Evolutionary conservation across 306 rosid genomes (phyloP), one percentile per base, ranked within the genome.

Genomic region (Coriaria nepalensis): DNA sequence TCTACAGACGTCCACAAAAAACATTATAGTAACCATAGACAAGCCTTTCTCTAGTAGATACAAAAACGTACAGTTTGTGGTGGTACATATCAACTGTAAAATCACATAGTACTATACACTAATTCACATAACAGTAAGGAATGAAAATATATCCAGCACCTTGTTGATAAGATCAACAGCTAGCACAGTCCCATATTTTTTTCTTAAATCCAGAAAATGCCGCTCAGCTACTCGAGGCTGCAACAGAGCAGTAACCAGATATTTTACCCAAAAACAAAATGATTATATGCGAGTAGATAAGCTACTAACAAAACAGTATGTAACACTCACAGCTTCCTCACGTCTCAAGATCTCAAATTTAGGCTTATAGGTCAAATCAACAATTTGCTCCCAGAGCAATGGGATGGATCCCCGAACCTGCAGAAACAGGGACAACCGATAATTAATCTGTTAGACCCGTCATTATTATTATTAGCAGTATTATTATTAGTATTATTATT

Each of bases 361-460:
- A 0, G 98, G 95, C 76, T 90, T 90, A 59, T 85, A 90, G 49
- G 98, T 85, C 70, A 90, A 68, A 65, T 90, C 95, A 49, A 90
- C 95, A 64, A 90, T 63, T 73, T 85, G 95, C 49, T 90, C 81
- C 98, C 98, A 85, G 13, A 73, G 82, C 53, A 90, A 71, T 6
- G 98, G 94, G 47, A 90, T 90, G 44, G 95, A 90, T 12, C 98
- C 98, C 61, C 95, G 86, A 62, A 90, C 65, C 98, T 90, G 78
- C 40, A 45, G 66, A 69, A 73, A 59, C 56, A 66, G 29, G 29
- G 29, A 20, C 29, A 20, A 20, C 29, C 29, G 3, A 20, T 1
- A 20, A 20, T 20, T 20, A 20, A 3, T n/a, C n/a, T n/a, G n/a
- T n/a, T n/a, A n/a, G n/a, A n/a, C n/a, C n/a, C n/a, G n/a, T n/a